A percentile compares a stretch with the other conserved stretches of the same genome.
Conservation (phyloP, 176 grass and related monocot species). For the Carex scoparia region DNA sequence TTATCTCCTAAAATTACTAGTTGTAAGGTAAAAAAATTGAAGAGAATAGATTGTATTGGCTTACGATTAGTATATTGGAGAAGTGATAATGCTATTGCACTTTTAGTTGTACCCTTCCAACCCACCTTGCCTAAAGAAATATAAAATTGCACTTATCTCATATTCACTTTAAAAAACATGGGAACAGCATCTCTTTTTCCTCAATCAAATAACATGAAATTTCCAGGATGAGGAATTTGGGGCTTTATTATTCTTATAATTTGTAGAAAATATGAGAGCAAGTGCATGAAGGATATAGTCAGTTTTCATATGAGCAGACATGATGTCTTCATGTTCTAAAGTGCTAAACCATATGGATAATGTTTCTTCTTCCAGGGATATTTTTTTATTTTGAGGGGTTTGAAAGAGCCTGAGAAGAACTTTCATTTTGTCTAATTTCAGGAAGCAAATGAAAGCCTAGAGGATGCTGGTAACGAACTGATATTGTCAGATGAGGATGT, state of each 20-base stretch:
- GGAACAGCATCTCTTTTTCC: background rate
- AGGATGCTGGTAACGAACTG: constrained; percentile 88
- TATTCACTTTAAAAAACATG: background rate
- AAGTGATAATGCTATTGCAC: background rate
- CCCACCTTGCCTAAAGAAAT: background rate
- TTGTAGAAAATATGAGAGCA: background rate
- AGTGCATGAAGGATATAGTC: background rate
- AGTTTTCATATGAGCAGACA: background rate
- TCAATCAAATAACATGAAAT: background rate
- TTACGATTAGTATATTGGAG: background rate
- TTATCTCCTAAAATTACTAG: background rate
- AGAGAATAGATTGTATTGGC: background rate
- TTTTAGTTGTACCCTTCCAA: background rate
- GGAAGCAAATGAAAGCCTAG: constrained; percentile 92
- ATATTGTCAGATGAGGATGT: constrained; percentile 95
- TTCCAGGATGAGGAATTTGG: background rate
- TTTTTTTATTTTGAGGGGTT: background rate
- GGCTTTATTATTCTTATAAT: background rate
- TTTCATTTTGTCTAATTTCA: constrained; percentile 21
- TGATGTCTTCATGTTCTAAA: background rate
- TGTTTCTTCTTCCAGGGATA: background rate
- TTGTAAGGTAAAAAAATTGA: background rate
- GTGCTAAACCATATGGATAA: background rate
- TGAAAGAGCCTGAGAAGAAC: background rate
- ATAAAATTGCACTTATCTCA: background rate